These are phyloP conservation scores for Diaporthe citrichinensis DNA, from an alignment of 2,329 filamentous ascomycete genomes.

Conservation along the genomic window DNA sequence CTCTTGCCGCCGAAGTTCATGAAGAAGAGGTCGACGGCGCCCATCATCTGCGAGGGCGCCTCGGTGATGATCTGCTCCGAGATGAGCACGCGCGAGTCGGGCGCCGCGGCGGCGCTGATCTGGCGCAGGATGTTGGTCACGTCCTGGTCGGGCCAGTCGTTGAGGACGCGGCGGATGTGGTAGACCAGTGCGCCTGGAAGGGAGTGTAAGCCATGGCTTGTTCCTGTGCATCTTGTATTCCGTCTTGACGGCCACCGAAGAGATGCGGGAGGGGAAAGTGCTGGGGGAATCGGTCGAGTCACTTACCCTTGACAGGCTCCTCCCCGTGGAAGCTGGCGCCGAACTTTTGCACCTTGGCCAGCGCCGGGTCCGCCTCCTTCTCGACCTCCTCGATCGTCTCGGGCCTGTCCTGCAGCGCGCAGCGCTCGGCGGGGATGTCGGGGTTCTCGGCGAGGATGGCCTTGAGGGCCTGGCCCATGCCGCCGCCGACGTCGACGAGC, in stretches of 20 bases:
- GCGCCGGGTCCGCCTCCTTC: slow-evolving; percentile 21
- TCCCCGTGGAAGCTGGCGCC: slow-evolving; percentile 48
- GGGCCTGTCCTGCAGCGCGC: slow-evolving; percentile 45
- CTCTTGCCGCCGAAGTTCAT: slow-evolving; percentile 47
- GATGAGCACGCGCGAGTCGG: slow-evolving; percentile 45
- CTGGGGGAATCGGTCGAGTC: not conserved
- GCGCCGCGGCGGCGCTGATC: slow-evolving; percentile 44
- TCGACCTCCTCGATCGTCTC: slow-evolving; percentile 40
- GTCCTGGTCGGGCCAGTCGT: slow-evolving; percentile 48
- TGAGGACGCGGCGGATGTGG: slow-evolving; percentile 48
- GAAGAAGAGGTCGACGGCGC: slow-evolving; percentile 46
- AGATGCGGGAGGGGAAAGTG: not conserved
- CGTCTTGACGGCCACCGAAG: not conserved
- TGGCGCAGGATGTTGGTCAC: slow-evolving; percentile 43
- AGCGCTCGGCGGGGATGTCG: slow-evolving; percentile 45
- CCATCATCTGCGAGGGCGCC: slow-evolving; percentile 42
- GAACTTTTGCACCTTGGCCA: slow-evolving; percentile 45
- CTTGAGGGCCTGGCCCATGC: slow-evolving; percentile 44
- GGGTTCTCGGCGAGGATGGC: slow-evolving; percentile 40
- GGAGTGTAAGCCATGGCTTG: not conserved
- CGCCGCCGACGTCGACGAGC: slow-evolving; percentile 45
- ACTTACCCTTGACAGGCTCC: slow-evolving; percentile 48
- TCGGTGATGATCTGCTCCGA: slow-evolving; percentile 46
- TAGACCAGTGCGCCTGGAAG: slow-evolving; percentile 47
- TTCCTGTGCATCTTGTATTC: not conserved